phyloP scores from a whole-genome alignment of 2,329 filamentous ascomycete genomes.

The Furcasterigmium furcatum region DNA sequence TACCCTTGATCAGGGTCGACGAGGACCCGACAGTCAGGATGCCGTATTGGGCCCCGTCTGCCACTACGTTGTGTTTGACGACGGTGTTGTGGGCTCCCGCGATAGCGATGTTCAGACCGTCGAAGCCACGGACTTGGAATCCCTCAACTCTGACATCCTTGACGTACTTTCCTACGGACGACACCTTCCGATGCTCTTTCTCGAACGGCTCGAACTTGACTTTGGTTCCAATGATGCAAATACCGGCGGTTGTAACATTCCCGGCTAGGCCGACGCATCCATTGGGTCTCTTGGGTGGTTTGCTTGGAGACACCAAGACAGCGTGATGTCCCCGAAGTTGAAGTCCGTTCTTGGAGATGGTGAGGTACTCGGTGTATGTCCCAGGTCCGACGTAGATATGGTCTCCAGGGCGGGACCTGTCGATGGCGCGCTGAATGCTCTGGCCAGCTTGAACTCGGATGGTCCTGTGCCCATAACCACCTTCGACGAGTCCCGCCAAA shows the following conservation, averaged over 20 bases:
- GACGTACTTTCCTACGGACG: conserved; percentile 18
- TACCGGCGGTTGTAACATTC: conserved; percentile 18
- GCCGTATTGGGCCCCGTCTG: conserved; percentile 24
- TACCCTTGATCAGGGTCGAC: conserved; percentile 21
- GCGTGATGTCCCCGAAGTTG: conserved; percentile 22
- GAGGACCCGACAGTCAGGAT: conserved; percentile 29
- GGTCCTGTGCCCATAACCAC: too few relatives aligned
- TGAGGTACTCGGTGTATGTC: conserved; percentile 28
- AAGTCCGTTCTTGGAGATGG: conserved; percentile 28
- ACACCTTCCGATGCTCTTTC: conserved; percentile 25
- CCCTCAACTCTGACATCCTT: conserved; percentile 26
- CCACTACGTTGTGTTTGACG: conserved; percentile 21
- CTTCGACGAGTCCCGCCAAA: too few relatives aligned
- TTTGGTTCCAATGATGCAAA: conserved; percentile 27
- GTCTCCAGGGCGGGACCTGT: conserved; percentile 21
- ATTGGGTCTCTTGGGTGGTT: conserved; percentile 15
- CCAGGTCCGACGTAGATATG: conserved; percentile 26
- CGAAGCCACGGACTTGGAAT: conserved; percentile 25
- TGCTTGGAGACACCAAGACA: conserved; percentile 19
- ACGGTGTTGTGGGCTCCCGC: conserved; percentile 24
- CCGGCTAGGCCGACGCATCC: conserved; percentile 25
- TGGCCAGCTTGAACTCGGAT: too few relatives aligned
- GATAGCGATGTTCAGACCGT: conserved; percentile 30
- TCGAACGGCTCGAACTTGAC: conserved; percentile 19
- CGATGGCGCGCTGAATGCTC: conserved; percentile 27